A percentile compares a stretch with the other conserved stretches of the same genome.
phyloP scores from a whole-genome alignment of 257 asterid species.

The Phtheirospermum japonicum region DNA sequence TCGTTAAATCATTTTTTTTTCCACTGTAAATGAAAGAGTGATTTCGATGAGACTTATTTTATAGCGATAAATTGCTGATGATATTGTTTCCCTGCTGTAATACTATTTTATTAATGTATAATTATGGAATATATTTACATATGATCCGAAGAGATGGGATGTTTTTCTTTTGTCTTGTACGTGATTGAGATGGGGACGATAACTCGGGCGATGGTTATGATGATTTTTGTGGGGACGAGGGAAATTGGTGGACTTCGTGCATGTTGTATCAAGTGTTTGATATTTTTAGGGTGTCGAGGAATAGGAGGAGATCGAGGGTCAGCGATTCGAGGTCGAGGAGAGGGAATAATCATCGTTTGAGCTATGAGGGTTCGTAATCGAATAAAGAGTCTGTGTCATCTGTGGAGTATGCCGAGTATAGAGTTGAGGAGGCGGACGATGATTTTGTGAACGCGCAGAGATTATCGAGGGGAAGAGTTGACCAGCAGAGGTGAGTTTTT shows the following conservation, averaged over 20 bases:
- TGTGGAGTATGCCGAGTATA: constrained; percentile 55
- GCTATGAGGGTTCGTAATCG: constrained; percentile 51
- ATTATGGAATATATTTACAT: not conserved
- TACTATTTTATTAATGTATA: not conserved
- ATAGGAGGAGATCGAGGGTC: constrained; percentile 69
- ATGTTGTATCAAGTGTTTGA: constrained; percentile 73
- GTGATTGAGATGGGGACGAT: constrained; percentile 83
- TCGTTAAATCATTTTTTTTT: constrained; percentile 6
- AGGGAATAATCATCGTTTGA: constrained; percentile 48
- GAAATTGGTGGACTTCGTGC: constrained; percentile 88
- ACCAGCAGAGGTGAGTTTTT: not conserved
- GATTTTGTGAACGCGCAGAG: constrained; percentile 50
- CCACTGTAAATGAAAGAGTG: not conserved
- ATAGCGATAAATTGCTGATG: constrained; percentile 17
- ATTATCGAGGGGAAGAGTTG: constrained; percentile 50
- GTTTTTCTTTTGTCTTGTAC: constrained; percentile 18
- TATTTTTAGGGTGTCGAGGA: constrained; percentile 66
- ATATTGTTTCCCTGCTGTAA: not conserved
- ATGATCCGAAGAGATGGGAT: constrained; percentile 19
- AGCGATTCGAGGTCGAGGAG: constrained; percentile 47
- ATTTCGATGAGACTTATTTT: constrained; percentile 10
- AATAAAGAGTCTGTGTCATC: constrained; percentile 79
- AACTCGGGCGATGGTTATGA: constrained; percentile 76
- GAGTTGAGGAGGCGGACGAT: constrained; percentile 57
- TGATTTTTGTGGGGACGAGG: constrained; percentile 55